Evolutionary conservation across 495 filamentous ascomycete genomes (phyloP), one percentile per base, ranked within the genome.

Genomic region (Penicillium coprophilum): DNA sequence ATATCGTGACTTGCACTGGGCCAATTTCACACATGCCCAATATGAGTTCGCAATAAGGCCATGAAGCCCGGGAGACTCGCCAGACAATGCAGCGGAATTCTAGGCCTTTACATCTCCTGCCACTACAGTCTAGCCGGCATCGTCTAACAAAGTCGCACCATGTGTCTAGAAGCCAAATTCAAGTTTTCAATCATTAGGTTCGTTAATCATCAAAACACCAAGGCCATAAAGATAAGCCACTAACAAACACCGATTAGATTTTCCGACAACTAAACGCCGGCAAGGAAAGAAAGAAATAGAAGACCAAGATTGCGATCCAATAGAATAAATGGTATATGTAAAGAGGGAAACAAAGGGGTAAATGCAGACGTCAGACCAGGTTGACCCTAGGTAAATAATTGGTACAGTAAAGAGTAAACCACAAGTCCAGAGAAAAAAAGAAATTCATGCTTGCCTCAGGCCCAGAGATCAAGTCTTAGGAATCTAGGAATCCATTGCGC

Each of bases 281-380:
- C 11, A 43, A 36, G 15, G 36, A 36, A 27, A 30, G 21, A 34
- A 19, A 40, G 7, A 28, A 53, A 15, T 11, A 12, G 46, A 46
- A 19, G 28, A 34, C 39, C 27, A 30, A 24, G 17, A 20, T 20
- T 36, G 21, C 32, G 11, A 34, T 54, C 52, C 52, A 38, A 46
- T 54, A 28, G 31, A 2, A 39, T 17, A 41, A 30, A 43, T 54
- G 52, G 52, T 46, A 54, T 54, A 46, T 54, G 43, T 46, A 46
- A 54, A 11, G 32, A 45, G 13, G 15, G 21, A 40, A 23, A 38
- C 41, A 46, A 21, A 46, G 12, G 31, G 11, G 15, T 45, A 54
- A 31, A 54, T 54, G 41, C 52, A 54, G 40, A 27, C 38, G 38
- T 32, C 20, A 23, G 31, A 46, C 40, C 41, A 28, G 12, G 21